Evolutionary conservation across 306 rosid species (phyloP), one percentile per base, ranked within the genome.

Genomic region (Argentina anserina): DNA sequence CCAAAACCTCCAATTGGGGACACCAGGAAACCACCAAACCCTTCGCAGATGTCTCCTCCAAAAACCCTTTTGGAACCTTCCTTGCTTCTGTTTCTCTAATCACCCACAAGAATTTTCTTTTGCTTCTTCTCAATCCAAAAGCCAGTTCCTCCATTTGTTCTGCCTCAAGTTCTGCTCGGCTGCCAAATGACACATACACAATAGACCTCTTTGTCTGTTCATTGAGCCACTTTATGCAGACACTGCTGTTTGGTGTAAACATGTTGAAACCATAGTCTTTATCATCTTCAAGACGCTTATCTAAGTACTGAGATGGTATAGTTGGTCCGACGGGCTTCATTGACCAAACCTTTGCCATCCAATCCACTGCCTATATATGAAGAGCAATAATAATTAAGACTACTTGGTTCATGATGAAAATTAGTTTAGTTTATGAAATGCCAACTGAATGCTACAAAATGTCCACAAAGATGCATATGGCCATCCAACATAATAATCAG

Each of bases 101-200:
- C 31, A 79, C 80, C 86, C 86, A 79, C 45, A 79, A 31, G 75
- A 79, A 82, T 25, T 41, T 31, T 6, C 13, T n/a, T 1, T 29
- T 50, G 36, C 67, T 33, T 10, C 41, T 58, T 11, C 6, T 75
- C 49, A 83, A 46, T 39, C 76, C 78, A 20, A 28, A 67, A 25
- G 86, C 86, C 0, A 79, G n/a, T 69, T 83, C 81, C 28, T 34
- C 53, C 58, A 53, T 71, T 47, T 79, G 79, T 46, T 79, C 83
- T 17, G 26, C 59, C 20, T 43, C 36, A 4, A 82, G 25, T 4
- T 10, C n/a, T 1, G 45, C 81, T 17, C 53, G 0, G 3, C 86
- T 82, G 15, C 86, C 86, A 37, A 79, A 82, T 1, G 83, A 75
- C 12, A 72, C 81, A 70, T 75, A 82, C 9, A 21, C 31, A 68